Percentiles rank a stretch among this genome's conserved stretches.
Conservation (phyloP, 108 stramenopile genomes). For the Aureococcus anophagefferens region DNA sequence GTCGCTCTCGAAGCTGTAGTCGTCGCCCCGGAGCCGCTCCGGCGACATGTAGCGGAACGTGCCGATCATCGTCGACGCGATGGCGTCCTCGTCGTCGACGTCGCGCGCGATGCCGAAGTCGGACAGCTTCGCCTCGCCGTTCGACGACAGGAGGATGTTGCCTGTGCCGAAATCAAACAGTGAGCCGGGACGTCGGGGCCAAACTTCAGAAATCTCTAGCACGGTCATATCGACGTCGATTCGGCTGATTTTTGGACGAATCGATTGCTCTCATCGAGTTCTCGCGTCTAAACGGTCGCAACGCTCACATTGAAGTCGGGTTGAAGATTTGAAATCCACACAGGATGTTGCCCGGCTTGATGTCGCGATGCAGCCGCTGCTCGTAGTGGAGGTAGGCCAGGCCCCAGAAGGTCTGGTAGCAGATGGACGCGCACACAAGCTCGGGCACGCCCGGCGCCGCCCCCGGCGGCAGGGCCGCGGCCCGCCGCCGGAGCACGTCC, state of each 20-base stretch:
- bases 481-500: not conserved
- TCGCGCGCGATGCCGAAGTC: slow-evolving; percentile 74
- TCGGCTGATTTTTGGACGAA: too few relatives aligned
- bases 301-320: too few relatives aligned
- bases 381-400: slow-evolving; percentile 70
- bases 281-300: too few relatives aligned
- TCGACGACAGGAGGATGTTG: slow-evolving; percentile 29
- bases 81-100: slow-evolving; percentile 16
- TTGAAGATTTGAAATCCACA: too few relatives aligned
- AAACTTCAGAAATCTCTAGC: too few relatives aligned
- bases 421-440: slow-evolving; percentile 50
- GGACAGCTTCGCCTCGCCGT: slow-evolving; percentile 70
- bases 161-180: too few relatives aligned
- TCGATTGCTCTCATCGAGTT: too few relatives aligned
- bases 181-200: too few relatives aligned
- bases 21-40: slow-evolving; percentile 61
- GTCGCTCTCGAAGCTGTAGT: slow-evolving; percentile 64
- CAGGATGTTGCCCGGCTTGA: slow-evolving; percentile 81
- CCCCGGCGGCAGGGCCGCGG: too few relatives aligned
- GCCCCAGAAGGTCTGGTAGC: slow-evolving; percentile 73
- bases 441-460: slow-evolving; percentile 41
- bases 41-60: slow-evolving; percentile 79
- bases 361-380: slow-evolving; percentile 70
- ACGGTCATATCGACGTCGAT: too few relatives aligned
- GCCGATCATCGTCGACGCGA: slow-evolving; percentile 63